Conservation (phyloP, 1,284 basidiomycete species). For the Sphagnurus paluster region DNA sequence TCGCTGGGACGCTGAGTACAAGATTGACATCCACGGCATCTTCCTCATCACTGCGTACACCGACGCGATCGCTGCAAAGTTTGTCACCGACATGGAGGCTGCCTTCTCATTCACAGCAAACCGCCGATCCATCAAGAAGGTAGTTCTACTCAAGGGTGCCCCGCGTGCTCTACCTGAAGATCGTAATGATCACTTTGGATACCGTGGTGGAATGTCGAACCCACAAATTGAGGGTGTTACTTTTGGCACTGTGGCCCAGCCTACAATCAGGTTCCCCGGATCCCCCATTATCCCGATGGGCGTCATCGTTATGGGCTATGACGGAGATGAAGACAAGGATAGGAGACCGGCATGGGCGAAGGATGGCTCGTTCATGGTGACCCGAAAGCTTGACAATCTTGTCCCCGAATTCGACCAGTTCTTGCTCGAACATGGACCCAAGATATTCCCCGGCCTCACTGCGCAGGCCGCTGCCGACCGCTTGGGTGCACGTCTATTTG, state of each 20-base stretch:
- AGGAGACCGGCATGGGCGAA: slow-evolving; percentile 49
- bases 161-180: no score
- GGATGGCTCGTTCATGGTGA: slow-evolving; percentile 55
- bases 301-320: slow-evolving; percentile 38
- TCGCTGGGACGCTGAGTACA: slow-evolving; percentile 37
- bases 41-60: slow-evolving; percentile 36
- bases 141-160: no score
- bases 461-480: slow-evolving; percentile 44
- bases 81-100: no score
- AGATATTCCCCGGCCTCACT: slow-evolving; percentile 36
- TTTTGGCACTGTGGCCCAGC: no score
- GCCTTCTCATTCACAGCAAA: no score
- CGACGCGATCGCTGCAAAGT: slow-evolving; percentile 27
- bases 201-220: slow-evolving; percentile 47
- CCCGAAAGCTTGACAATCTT: slow-evolving; percentile 54
- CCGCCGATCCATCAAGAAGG: slow-evolving; percentile 33
- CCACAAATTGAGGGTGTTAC: no score
- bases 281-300: slow-evolving; percentile 39
- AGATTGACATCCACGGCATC: slow-evolving; percentile 35
- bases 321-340: slow-evolving; percentile 28
- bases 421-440: slow-evolving; percentile 41
- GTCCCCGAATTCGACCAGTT: slow-evolving; percentile 58
- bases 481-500: slow-evolving; percentile 53
- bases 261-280: no score
- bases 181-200: slow-evolving; percentile 36